These are phyloP conservation scores for Colletotrichum camelliae DNA, from an alignment of 2,329 filamentous ascomycete genomes.

Conservation along the genomic window DNA sequence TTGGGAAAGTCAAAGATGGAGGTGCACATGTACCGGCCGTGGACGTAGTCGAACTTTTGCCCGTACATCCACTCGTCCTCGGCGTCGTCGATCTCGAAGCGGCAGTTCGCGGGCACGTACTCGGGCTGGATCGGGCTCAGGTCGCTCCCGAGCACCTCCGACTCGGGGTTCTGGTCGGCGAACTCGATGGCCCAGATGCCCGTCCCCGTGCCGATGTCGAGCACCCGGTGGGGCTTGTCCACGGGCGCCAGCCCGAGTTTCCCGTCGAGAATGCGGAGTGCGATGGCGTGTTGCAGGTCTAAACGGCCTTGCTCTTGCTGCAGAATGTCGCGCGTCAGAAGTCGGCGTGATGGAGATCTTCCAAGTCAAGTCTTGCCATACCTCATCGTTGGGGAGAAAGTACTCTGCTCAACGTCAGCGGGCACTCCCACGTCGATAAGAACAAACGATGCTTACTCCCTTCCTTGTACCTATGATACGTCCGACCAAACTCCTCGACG, in stretches of 20 bases:
- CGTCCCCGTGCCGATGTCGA: constrained; percentile 32
- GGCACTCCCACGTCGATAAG: no score
- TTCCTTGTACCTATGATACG: constrained; percentile 13
- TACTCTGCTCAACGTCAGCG: constrained; percentile 2
- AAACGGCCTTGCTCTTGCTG: constrained; percentile 44
- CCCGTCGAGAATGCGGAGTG: constrained; percentile 12
- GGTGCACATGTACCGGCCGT: constrained; percentile 31
- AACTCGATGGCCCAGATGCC: constrained; percentile 43
- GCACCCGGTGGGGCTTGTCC: constrained; percentile 6
- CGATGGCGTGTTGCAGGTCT: constrained; percentile 43
- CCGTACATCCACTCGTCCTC: constrained; percentile 28
- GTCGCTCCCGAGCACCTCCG: constrained; percentile 41
- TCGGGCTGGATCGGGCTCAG: constrained; percentile 44
- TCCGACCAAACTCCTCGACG: constrained; percentile 14
- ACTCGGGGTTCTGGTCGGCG: constrained; percentile 39
- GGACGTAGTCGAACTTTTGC: constrained; percentile 13
- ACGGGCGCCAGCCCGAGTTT: constrained; percentile 2
- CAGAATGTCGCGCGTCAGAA: background rate
- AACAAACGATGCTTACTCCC: background rate
- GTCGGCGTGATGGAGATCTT: background rate
- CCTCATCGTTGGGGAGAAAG: constrained; percentile 14
- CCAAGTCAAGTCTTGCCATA: background rate
- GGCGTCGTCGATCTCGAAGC: constrained; percentile 44
- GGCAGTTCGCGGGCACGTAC: constrained; percentile 42
- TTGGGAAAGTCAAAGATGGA: constrained; percentile 37